Conservation (phyloP, 2,329 filamentous ascomycete species). For the Pseudohalonectria lignicola region DNA sequence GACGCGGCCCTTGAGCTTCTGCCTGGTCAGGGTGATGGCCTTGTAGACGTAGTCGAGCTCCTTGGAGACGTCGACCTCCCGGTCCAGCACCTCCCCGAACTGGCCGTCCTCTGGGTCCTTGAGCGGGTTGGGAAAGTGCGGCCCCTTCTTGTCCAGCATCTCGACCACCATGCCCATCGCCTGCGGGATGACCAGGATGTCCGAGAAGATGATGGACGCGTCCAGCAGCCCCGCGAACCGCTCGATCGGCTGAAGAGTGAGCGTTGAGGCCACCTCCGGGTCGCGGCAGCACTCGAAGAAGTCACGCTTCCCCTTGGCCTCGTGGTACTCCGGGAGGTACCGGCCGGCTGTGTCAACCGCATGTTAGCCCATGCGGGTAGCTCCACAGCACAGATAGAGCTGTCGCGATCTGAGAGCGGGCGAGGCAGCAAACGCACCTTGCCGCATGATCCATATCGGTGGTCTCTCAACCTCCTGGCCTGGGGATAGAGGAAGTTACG, state of each 20-base stretch:
- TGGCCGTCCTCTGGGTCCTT: slow-evolving; percentile 70
- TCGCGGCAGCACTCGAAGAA: slow-evolving; percentile 97
- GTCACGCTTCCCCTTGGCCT: slow-evolving; percentile 81
- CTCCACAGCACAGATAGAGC: too few relatives aligned
- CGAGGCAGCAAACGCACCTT: slow-evolving; percentile 57
- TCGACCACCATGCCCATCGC: slow-evolving; percentile 98
- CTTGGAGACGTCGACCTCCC: slow-evolving; percentile 70
- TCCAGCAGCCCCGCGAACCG: slow-evolving; percentile 85
- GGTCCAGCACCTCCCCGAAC: slow-evolving; percentile 65
- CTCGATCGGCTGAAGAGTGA: slow-evolving; percentile 91
- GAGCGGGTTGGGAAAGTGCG: slow-evolving; percentile 83
- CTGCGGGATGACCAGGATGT: slow-evolving; percentile 95
- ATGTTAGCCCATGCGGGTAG: too few relatives aligned
- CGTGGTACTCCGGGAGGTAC: slow-evolving; percentile 95
- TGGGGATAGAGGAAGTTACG: slow-evolving; percentile 22
- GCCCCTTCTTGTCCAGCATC: slow-evolving; percentile 96
- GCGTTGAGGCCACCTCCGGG: slow-evolving; percentile 82
- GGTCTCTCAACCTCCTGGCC: slow-evolving; percentile 86
- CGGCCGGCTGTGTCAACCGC: slow-evolving; percentile 80
- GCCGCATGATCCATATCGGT: slow-evolving; percentile 98
- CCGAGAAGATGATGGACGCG: slow-evolving; percentile 96
- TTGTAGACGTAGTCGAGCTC: slow-evolving; percentile 93
- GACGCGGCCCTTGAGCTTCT: slow-evolving; percentile 79
- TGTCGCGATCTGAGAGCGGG: too few relatives aligned
- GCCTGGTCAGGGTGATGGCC: slow-evolving; percentile 81